These are phyloP conservation scores for Mikania micrantha DNA, from an alignment of 129 eudicot genomes.

Conservation along the genomic window DNA sequence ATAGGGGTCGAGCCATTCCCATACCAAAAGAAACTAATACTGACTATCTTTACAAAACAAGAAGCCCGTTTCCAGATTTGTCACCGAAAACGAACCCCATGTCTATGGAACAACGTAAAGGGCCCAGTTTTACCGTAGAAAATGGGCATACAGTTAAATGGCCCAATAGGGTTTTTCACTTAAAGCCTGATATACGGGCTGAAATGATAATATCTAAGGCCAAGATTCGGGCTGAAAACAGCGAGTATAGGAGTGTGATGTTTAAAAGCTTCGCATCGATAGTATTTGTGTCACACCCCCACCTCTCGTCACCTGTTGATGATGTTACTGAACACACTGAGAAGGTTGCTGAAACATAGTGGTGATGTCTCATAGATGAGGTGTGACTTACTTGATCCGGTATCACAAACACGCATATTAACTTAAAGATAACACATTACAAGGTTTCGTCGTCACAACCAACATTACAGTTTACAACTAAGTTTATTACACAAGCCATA, in stretches of 20 bases:
- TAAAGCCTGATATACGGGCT: constrained; percentile 41
- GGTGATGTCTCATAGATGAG: no score
- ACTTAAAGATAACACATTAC: no score
- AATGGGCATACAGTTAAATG: constrained; percentile 47
- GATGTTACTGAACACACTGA: no score
- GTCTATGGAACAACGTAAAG: constrained; percentile 63
- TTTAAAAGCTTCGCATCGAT: constrained; percentile 47
- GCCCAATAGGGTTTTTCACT: no score
- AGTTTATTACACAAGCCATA: no score
- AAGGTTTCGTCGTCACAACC: no score
- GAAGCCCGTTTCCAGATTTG: constrained; percentile 3
- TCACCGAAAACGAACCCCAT: constrained; percentile 3
- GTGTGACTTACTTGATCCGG: no score
- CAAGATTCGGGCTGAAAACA: constrained; percentile 32
- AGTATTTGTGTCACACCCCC: no score
- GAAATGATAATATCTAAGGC: constrained; percentile 44
- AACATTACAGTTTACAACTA: no score
- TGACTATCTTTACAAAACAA: constrained; percentile 29
- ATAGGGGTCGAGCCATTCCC: constrained; percentile 40
- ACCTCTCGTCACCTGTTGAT: no score
- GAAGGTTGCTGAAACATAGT: no score
- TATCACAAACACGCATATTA: no score
- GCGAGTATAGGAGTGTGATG: constrained; percentile 41
- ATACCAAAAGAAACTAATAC: constrained; percentile 52
- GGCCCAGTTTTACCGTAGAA: constrained; percentile 51